Base-by-base conservation (phyloP, 1,284 basidiomycete genomes). In the Sparassis latifolia region DNA sequence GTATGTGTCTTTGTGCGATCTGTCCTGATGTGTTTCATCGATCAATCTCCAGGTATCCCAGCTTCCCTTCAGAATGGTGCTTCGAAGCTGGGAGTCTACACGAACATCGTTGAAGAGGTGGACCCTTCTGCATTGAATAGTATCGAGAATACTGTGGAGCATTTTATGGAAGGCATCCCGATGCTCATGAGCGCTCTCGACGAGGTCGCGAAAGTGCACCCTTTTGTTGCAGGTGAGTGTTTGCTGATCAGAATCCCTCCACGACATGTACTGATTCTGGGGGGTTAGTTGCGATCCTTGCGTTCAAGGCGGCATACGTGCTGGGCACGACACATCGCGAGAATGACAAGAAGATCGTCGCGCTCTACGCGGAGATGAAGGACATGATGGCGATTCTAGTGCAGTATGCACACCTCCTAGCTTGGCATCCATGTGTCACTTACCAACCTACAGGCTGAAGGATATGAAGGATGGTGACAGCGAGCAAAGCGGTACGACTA, bases 321-420 rank as follows among this genome's bases (percentile, higher is more conserved):
- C 60, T 75, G 29, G 68, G 73, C 40, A 44, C 69, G 10, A 69
- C 61, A 3, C 62, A 70, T 33, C 58, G 69, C 20, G 66, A 72
- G 6, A 76, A 75, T 46, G 69, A 74, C 50, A 62, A 61, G 47
- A 72, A 71, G 44, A 66, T 75, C 2, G 38, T 66, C 1, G 62
- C 64, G 0, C 56, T 76, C 4, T 42, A 20, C 20, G 20, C 20
- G 20, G 20, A 20, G 20, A 20, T 20, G 20, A 20, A 20, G 20
- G 20, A 20, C 20, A 20, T 20, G 20, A 20, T 20, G 20, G 20
- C 20, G 20, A 20, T 20, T 20, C 20, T 20, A 20, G 64, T 73
- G 33, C 64, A 69, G 73, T 74, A 45, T 2, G 70, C 62, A 33
- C 10, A 20, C 12, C 32, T 20, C 43, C 20, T 33, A 30, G 10